A percentile compares a stretch with the other conserved stretches of the same genome.
phyloP scores from a whole-genome alignment of 2,329 filamentous ascomycete species.

The Fusarium gaditjirri region DNA sequence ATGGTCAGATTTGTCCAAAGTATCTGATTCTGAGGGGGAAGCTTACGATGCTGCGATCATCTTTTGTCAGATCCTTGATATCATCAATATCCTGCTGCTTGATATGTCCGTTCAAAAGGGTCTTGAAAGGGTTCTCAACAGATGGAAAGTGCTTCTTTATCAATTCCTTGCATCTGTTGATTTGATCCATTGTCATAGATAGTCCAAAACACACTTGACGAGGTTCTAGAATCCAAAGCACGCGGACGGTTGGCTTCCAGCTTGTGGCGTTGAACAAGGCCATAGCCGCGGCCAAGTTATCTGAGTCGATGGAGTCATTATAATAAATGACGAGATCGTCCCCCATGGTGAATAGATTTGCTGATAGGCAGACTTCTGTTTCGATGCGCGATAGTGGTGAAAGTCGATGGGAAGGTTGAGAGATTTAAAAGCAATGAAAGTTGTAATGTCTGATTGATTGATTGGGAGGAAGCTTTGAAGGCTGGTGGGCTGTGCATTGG shows the following conservation, averaged over 20 bases:
- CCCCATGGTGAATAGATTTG: slow-evolving; percentile 16
- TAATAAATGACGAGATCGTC: slow-evolving; percentile 40
- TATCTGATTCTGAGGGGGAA: not conserved
- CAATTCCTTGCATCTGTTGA: slow-evolving; percentile 24
- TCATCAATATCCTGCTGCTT: slow-evolving; percentile 26
- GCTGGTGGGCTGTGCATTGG: slow-evolving; percentile 21
- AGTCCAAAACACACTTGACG: slow-evolving; percentile 39
- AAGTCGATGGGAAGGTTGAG: slow-evolving; percentile 18
- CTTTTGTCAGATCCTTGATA: slow-evolving; percentile 5
- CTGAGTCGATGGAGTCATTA: slow-evolving; percentile 44
- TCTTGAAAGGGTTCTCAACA: slow-evolving; percentile 28
- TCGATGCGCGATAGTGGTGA: slow-evolving; percentile 7
- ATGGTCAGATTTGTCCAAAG: not conserved
- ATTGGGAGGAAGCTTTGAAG: slow-evolving; percentile 9
- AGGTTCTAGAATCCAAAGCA: slow-evolving; percentile 42
- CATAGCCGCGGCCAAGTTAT: slow-evolving; percentile 40
- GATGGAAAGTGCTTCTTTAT: slow-evolving; percentile 30
- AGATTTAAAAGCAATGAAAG: slow-evolving; percentile 23
- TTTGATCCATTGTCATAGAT: slow-evolving; percentile 28
- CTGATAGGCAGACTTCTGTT: not conserved
- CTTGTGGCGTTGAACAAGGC: slow-evolving; percentile 30
- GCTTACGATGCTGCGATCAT: slow-evolving; percentile 29
- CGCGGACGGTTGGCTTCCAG: slow-evolving; percentile 15
- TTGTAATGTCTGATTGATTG: slow-evolving; percentile 7
- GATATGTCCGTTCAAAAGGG: slow-evolving; percentile 37